Evolutionary conservation across 148 eudicot genomes (phyloP), one percentile per base, ranked within the genome.

Genomic region (Rhododendron ferrugineum): DNA sequence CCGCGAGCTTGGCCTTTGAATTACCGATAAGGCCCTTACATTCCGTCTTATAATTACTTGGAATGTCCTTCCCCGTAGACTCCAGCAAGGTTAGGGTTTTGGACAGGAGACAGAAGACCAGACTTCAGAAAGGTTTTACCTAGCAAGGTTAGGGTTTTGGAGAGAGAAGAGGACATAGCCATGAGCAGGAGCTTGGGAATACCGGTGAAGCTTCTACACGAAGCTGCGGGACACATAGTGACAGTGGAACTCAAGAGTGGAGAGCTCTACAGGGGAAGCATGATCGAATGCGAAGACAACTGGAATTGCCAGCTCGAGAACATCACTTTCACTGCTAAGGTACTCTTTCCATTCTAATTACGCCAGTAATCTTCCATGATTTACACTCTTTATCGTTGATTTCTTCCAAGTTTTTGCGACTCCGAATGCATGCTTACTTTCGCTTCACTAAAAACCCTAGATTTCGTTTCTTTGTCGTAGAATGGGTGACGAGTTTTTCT

Each of bases 251-350:
- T 96, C 78, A 96, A 96, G 87, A 95, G 96, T 78, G 98, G 99
- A 20, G 99, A 96, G 88, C 91, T 95, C 15, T 96, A 96, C 86
- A 90, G 98, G 85, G 98, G 99, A 80, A 89, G 93, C 77, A 91
- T 96, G 96, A 81, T 94, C 75, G 99, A 96, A 80, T 96, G 98
- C 85, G 99, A 96, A 87, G 97, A 96, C 84, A 95, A 95, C 88
- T 96, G 98, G 99, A 96, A 96, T 86, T 96, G 99, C 85, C 97
- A 93, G 72, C 98, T 96, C 28, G 98, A 96, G 78, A 93, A 89
- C 86, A 95, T 96, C 88, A 96, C 96, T 78, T 96, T 87, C 91
- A 96, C 99, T 81, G 95, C 98, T 54, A 96, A 90, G 96, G 98
- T 94, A 16, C 44, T 56, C 30, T 6, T 15, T 4, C 60, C 44